Base-by-base conservation (phyloP, 495 filamentous ascomycete species). In the Penicillium riverlandense region DNA sequence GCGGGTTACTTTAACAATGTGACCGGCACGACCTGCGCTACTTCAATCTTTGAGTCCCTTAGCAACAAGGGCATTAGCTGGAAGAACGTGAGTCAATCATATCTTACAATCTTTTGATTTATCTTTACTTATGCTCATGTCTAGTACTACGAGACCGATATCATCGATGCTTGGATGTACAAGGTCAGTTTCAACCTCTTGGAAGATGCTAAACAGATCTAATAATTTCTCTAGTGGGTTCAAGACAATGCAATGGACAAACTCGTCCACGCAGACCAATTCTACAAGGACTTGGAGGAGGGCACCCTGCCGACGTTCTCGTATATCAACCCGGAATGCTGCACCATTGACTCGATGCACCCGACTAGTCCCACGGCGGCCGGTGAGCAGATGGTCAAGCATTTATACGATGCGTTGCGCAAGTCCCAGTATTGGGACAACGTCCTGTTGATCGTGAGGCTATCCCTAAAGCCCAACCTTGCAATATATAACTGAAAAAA, bases 241-340 rank as follows among this genome's bases (percentile, higher is more conserved):
- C 62, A 66, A 57, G 59, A 67, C 38, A 63, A 68, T 33, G 63
- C 61, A 40, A 62, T 65, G 53, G 54, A 64, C 50, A 55, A 54
- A 7, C 59, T 73, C 22, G 58, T 47, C 7, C 66, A 66, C 27
- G 53, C 69, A 1, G 45, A 52, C n/a, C 50, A 73, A 40, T 71
- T 75, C 48, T 73, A 67, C 48, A 56, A 49, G 11, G 71, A 75
- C 43, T 61, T 71, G 7, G 58, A 65, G 39, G 58, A 66, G 8
- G 71, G 70, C 12, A 73, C 58, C 0, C 58, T 73, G 11, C 67
- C 71, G 11, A 52, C 58, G 8, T 67, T 73, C 52, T 71, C 64
- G 0, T 73, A 71, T 52, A 62, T 72, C 61, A 75, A 75, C 56
- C 70, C 71, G 0, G 64, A 68, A 37, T 73, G 71, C 58, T 75